Conservation (phyloP, 305 asterid species). For the Fraxinus nigra region DNA sequence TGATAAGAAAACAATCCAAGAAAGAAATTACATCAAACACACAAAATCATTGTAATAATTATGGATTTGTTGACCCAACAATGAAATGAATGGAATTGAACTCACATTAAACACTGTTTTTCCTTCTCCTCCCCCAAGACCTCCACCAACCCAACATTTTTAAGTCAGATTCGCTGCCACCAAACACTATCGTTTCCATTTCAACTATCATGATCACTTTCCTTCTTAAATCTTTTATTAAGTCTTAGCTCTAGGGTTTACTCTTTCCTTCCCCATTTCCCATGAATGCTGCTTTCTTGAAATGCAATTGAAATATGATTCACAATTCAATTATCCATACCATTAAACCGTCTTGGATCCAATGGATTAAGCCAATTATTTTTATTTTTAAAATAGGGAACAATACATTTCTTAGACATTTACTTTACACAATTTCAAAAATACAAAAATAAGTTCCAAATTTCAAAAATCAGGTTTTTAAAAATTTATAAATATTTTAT, state of each 20-base stretch:
- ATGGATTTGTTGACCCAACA: slow-evolving; percentile 3
- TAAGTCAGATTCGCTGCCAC: slow-evolving; percentile 28
- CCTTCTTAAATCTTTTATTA: slow-evolving; percentile 23
- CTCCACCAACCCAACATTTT: neutral
- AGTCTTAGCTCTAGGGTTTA: slow-evolving; percentile 38
- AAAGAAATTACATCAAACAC: neutral
- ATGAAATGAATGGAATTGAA: slow-evolving; percentile 33
- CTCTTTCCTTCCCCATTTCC: slow-evolving; percentile 12
- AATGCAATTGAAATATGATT: too few relatives aligned
- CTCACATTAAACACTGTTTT: neutral
- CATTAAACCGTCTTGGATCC: too few relatives aligned
- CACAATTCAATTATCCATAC: too few relatives aligned
- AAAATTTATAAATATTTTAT: too few relatives aligned
- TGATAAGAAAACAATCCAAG: slow-evolving; percentile 10
- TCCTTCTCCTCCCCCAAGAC: neutral
- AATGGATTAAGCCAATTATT: too few relatives aligned
- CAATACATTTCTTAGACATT: too few relatives aligned
- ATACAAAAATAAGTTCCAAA: too few relatives aligned
- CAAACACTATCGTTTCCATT: slow-evolving; percentile 37
- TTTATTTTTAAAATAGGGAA: too few relatives aligned
- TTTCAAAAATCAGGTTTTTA: too few relatives aligned
- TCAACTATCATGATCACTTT: slow-evolving; percentile 53
- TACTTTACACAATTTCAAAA: too few relatives aligned
- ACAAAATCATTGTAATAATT: neutral
- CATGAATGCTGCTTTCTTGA: slow-evolving; percentile 58